These are phyloP conservation scores for Gossypium gossypioides DNA, from an alignment of 441 rosid genomes.

Conservation along the genomic window DNA sequence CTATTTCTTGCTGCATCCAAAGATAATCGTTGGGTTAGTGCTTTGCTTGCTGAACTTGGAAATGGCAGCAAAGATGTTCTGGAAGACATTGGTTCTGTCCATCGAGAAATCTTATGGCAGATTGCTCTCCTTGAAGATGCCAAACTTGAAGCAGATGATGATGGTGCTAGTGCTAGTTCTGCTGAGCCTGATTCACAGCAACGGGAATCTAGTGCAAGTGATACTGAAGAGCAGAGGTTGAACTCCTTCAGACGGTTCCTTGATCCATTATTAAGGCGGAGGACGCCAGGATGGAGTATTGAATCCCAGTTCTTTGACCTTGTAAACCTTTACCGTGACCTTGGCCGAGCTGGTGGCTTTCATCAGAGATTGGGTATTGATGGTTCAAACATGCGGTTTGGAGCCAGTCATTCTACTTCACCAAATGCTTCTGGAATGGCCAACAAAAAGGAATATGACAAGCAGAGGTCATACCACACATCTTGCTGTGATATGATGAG, in stretches of 20 bases:
- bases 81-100: constrained; percentile 73
- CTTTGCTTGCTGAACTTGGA: constrained; percentile 81
- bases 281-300: constrained; percentile 72
- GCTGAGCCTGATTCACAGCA: constrained; percentile 40
- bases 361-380: constrained; percentile 56
- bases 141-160: constrained; percentile 52
- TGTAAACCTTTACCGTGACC: constrained; percentile 79
- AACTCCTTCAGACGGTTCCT: constrained; percentile 89
- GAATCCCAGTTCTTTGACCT: constrained; percentile 96
- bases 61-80: constrained; percentile 79
- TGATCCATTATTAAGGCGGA: constrained; percentile 85
- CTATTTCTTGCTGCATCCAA: constrained; percentile 89
- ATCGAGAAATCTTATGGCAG: constrained; percentile 89
- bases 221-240: constrained; percentile 69
- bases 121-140: constrained; percentile 78
- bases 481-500: constrained; percentile 93
- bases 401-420: constrained; percentile 43
- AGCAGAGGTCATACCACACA: constrained; percentile 67
- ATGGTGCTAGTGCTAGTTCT: constrained; percentile 31
- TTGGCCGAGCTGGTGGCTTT: constrained; percentile 75
- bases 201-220: constrained; percentile 40
- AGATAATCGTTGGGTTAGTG: constrained; percentile 94
- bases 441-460: constrained; percentile 53
- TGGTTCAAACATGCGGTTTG: constrained; percentile 34
- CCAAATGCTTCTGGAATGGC: constrained; percentile 38